phyloP scores from a whole-genome alignment of 176 grass and related monocot species.

The Puccinellia tenuiflora region DNA sequence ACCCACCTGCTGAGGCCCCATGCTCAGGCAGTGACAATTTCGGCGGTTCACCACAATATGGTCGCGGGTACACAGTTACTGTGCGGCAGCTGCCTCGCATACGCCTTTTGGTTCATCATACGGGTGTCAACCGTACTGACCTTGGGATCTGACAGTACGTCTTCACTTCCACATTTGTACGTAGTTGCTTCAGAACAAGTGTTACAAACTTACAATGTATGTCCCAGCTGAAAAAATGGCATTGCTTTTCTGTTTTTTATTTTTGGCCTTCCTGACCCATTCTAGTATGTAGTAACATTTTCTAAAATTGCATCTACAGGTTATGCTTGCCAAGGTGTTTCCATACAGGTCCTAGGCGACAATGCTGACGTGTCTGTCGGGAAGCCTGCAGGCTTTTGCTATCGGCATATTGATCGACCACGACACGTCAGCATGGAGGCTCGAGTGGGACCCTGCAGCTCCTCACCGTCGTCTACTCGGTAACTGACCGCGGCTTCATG shows the following conservation, averaged over 20 bases:
- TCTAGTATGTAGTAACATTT: background rate
- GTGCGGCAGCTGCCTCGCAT: conserved; percentile 14
- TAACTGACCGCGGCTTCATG: background rate
- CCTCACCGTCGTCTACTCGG: conserved; percentile 31
- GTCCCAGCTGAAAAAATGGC: background rate
- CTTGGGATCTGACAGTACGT: background rate
- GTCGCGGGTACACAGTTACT: conserved; percentile 24
- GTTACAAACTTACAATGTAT: too few relatives aligned
- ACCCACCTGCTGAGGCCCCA: background rate
- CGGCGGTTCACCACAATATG: background rate
- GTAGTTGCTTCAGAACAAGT: background rate
- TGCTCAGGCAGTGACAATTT: background rate
- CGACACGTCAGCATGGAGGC: conserved; percentile 16
- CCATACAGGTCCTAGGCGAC: conserved; percentile 34
- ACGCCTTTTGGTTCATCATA: conserved; percentile 34
- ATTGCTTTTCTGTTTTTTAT: background rate
- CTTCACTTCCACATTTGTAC: background rate
- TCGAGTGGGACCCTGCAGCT: conserved; percentile 41
- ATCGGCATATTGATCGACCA: conserved; percentile 16
- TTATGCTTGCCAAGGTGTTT: conserved; percentile 25
- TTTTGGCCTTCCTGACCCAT: background rate
- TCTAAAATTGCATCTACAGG: conserved; percentile 2
- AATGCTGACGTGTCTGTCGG: conserved; percentile 23
- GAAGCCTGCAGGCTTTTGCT: conserved; percentile 11
- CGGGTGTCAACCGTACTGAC: background rate